These are phyloP conservation scores for Melastoma malabathricum DNA, from an alignment of 345 rosid genomes.

Conservation along the genomic window DNA sequence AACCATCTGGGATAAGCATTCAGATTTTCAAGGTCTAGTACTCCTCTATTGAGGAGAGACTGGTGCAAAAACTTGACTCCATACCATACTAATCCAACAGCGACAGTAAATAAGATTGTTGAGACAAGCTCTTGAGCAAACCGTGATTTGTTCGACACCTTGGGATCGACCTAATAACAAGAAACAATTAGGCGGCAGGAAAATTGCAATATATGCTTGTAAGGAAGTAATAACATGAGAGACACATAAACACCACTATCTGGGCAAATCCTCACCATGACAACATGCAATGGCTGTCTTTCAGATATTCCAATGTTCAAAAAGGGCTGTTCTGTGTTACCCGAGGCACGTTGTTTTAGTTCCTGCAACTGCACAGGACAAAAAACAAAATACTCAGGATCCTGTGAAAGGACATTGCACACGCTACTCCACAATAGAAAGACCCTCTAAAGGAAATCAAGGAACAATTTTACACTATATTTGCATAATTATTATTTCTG, in stretches of 20 bases:
- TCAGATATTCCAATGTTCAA: slow-evolving; percentile 77
- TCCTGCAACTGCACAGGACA: slow-evolving; percentile 65
- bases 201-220: too few species aligned
- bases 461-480: neutral
- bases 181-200: too few species aligned
- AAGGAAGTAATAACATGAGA: too few species aligned
- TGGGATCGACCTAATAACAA: slow-evolving; percentile 62
- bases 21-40: too few species aligned
- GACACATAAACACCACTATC: neutral
- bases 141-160: slow-evolving; percentile 65
- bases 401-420: too few species aligned
- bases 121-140: slow-evolving; percentile 89
- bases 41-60: neutral
- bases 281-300: slow-evolving; percentile 89
- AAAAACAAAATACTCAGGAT: too few species aligned
- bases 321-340: slow-evolving; percentile 53
- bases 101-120: slow-evolving; percentile 77
- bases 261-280: slow-evolving; percentile 49
- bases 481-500: too few species aligned
- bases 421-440: too few species aligned
- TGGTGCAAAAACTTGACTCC: slow-evolving; percentile 6
- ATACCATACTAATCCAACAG: slow-evolving; percentile 80
- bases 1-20: neutral
- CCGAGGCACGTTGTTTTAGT: slow-evolving; percentile 77
- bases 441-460: neutral